Percentiles rank a stretch among this genome's conserved stretches.
These are phyloP conservation scores for Trichoderma erinaceum DNA, from an alignment of 495 filamentous ascomycete species.

Conservation along the genomic window DNA sequence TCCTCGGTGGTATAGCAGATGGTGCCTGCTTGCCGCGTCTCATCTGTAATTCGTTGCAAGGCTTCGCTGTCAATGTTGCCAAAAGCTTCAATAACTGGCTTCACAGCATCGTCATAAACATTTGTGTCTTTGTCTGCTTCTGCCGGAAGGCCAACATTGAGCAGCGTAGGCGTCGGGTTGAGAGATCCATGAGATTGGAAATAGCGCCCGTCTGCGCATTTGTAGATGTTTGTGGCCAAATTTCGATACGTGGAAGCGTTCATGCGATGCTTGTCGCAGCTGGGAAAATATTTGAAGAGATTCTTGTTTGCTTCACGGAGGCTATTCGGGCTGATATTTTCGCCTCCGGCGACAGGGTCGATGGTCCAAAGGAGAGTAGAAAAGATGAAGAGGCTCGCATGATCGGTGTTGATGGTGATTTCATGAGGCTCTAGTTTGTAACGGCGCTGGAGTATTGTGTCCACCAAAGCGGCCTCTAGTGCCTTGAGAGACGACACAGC, in stretches of 20 bases:
- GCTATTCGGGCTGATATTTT: neutral
- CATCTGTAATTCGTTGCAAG: conserved; percentile 31
- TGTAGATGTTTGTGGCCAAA: conserved; percentile 47
- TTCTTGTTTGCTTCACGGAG: conserved; percentile 22
- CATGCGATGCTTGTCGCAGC: conserved; percentile 21
- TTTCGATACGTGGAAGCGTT: conserved; percentile 15
- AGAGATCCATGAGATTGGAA: conserved; percentile 50
- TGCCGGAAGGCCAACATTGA: neutral
- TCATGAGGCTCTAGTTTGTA: conserved; percentile 21
- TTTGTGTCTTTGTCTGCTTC: neutral
- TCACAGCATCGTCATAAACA: neutral
- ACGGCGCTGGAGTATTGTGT: conserved; percentile 26
- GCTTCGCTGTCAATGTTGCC: neutral
- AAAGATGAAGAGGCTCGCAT: conserved; percentile 28
- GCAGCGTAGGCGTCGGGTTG: conserved; percentile 39
- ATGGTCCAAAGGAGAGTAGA: conserved; percentile 24
- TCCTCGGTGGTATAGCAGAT: conserved; percentile 44
- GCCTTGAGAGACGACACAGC: conserved; percentile 28
- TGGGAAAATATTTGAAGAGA: conserved; percentile 23
- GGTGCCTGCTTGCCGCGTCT: conserved; percentile 47
- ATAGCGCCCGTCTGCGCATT: conserved; percentile 44
- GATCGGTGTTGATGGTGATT: conserved; percentile 29
- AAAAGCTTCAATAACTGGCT: neutral
- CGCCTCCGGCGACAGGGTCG: neutral
- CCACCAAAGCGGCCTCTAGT: conserved; percentile 26